Percentiles rank a stretch among this genome's conserved stretches.
phyloP scores from a whole-genome alignment of 1,284 basidiomycete genomes.

The Apiotrichum sp. region DNA sequence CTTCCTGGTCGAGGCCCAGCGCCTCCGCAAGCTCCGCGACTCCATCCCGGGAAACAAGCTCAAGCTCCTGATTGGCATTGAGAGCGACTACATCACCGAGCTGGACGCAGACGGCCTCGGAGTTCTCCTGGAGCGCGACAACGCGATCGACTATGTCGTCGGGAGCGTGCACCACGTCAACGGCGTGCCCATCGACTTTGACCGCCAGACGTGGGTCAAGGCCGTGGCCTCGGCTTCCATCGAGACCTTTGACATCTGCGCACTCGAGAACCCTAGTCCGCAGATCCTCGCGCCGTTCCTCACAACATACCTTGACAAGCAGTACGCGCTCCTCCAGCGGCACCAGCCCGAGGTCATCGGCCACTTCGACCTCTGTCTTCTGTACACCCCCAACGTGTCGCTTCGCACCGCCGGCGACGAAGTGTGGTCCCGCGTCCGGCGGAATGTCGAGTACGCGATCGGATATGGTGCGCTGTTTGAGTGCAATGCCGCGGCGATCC shows the following conservation, averaged over 20 bases:
- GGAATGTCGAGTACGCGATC: slow-evolving; percentile 71
- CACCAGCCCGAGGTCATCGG: slow-evolving; percentile 85
- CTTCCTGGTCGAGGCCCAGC: slow-evolving; percentile 57
- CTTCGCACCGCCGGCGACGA: slow-evolving; percentile 48
- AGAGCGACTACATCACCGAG: slow-evolving; percentile 81
- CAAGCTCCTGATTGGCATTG: slow-evolving; percentile 77
- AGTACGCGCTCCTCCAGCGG: slow-evolving; percentile 61
- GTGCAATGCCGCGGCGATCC: slow-evolving; percentile 82
- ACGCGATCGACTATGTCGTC: slow-evolving; percentile 78
- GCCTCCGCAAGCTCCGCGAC: slow-evolving; percentile 52
- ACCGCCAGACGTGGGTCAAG: slow-evolving; percentile 47
- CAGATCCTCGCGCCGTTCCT: slow-evolving; percentile 50
- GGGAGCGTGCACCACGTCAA: slow-evolving; percentile 91
- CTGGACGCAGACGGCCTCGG: slow-evolving; percentile 56
- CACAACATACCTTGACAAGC: slow-evolving; percentile 71
- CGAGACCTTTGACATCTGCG: slow-evolving; percentile 3
- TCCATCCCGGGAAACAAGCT: slow-evolving; percentile 56
- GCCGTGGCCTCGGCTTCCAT: slow-evolving; percentile 48
- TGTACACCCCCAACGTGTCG: slow-evolving; percentile 61
- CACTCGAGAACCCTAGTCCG: slow-evolving; percentile 3
- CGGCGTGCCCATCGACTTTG: slow-evolving; percentile 88
- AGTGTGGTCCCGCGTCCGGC: slow-evolving; percentile 62
- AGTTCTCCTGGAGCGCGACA: slow-evolving; percentile 50
- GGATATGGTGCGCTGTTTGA: slow-evolving; percentile 90
- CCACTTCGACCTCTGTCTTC: slow-evolving; percentile 83